Conservation (phyloP, 2,329 filamentous ascomycete species). For the Beauveria bassiana region DNA sequence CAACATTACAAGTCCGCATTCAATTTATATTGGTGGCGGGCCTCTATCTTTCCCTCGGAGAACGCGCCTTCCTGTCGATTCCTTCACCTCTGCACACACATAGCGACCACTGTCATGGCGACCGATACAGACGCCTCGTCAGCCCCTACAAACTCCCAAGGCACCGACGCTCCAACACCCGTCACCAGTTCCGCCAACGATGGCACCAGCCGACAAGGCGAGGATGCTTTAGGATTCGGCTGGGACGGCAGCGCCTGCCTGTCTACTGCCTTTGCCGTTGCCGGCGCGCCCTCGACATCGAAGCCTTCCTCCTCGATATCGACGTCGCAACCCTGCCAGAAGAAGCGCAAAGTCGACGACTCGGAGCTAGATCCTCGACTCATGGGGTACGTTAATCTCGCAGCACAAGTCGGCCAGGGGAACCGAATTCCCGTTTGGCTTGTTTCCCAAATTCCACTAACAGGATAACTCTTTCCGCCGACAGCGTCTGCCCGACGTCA, state of each 20-base stretch:
- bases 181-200: slow-evolving; percentile 10
- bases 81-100: neutral
- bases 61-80: neutral
- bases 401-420: neutral
- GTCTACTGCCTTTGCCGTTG: neutral
- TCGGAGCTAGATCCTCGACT: slow-evolving; percentile 3
- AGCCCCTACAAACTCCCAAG: slow-evolving; percentile 7
- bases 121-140: slow-evolving; percentile 11
- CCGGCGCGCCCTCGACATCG: neutral
- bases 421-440: neutral
- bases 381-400: neutral
- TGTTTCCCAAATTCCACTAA: neutral
- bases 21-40: neutral
- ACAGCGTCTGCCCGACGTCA: slow-evolving; percentile 13
- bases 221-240: slow-evolving; percentile 5
- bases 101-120: neutral
- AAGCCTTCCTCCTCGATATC: neutral
- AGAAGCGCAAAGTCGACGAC: slow-evolving; percentile 9
- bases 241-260: slow-evolving; percentile 10
- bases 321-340: neutral
- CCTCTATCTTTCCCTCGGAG: neutral
- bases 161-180: slow-evolving; percentile 10
- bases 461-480: neutral
- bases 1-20: neutral
- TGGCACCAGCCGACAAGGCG: slow-evolving; percentile 9